Base-by-base conservation (phyloP, 768 basidiomycete genomes). In the Albatrellus ellisii region DNA sequence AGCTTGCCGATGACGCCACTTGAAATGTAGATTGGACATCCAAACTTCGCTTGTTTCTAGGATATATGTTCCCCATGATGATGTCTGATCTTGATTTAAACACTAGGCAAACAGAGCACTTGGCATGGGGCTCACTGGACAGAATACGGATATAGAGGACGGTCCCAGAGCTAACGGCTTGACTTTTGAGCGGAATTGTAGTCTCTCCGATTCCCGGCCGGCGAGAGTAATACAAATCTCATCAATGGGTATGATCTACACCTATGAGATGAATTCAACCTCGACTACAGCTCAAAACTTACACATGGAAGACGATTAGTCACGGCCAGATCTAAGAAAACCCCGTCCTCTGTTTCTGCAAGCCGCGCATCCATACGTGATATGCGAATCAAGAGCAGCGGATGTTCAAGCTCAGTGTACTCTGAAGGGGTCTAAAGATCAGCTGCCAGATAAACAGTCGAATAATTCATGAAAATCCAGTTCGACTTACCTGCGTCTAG, bases 221-320 rank as follows among this genome's bases (percentile, higher is more conserved):
- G 65, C 54, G 14, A 88, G 61, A n/a, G 61, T 63, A 25, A 87
- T 62, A 32, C 61, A 65, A 17, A 91, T 62, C 54, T 75, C 70
- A 46, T 85, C 78, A 14, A 76, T 62, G 0, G 69, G 60, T 15
- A 95, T 44, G 6, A 62, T 58, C 87, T 92, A 44, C 41, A 34
- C 21, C 8, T 35, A 41, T 20, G 27, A 14, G 9, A 24, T 39
- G 36, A 41, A 32, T 32, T 26, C 31, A 26, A 26, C 18, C 12
- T 8, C 4, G 24, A 14, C 20, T 15, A 22, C 10, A 12, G 26
- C 31, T 18, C 34, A 1, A 26, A 22, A 41, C 81, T 58, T 56
- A 92, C 91, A 50, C 86, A 85, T 25, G 86, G 79, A 18, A 94
- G 56, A 28, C 60, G 59, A 53, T 89, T 97, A 25, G 60, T 62